Conservation (phyloP, 2,329 filamentous ascomycete genomes). For the Ceratocystis lukuohia region DNA sequence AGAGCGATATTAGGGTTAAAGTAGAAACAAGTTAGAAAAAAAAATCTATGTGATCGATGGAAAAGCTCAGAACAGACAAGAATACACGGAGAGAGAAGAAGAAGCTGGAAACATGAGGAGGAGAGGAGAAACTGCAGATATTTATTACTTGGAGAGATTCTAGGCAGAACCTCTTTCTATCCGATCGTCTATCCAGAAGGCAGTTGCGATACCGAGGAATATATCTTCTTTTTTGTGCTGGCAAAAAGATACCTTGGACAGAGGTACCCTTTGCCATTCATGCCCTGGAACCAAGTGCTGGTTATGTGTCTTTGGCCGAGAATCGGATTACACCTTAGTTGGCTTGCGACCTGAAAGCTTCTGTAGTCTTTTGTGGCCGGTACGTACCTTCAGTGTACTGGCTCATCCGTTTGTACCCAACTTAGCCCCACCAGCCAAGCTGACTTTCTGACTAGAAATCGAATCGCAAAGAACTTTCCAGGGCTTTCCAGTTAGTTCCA, state of each 20-base stretch:
- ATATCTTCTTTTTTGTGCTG: background rate
- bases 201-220: background rate
- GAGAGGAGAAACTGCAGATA: background rate
- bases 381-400: no score
- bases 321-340: background rate
- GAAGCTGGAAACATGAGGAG: background rate
- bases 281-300: background rate
- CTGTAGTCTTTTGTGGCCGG: no score
- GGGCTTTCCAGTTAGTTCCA: constrained; percentile 5
- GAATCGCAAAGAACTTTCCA: constrained; percentile 19
- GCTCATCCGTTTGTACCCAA: constrained; percentile 15
- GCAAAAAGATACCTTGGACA: background rate
- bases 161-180: background rate
- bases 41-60: background rate
- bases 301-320: background rate
- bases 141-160: background rate
- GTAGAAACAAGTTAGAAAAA: background rate
- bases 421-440: constrained; percentile 11
- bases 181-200: background rate
- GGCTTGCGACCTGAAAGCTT: no score
- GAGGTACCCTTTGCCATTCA: background rate
- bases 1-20: constrained; percentile 1
- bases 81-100: background rate
- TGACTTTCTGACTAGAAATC: constrained; percentile 13
- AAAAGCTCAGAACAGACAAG: background rate